phyloP scores from a whole-genome alignment of 1,284 basidiomycete species.

The Meripilus lineatus region DNA sequence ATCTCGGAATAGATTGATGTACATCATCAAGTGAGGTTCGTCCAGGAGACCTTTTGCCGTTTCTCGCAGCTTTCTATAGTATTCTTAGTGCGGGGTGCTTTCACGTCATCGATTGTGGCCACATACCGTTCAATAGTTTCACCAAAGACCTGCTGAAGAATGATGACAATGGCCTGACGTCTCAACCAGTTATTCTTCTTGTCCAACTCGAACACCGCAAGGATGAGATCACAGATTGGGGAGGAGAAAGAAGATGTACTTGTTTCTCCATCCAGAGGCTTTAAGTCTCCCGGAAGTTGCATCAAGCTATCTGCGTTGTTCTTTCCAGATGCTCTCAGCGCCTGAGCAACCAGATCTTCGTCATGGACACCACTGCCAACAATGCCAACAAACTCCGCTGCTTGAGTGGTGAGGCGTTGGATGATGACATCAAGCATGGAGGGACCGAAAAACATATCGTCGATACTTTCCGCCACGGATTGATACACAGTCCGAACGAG shows the following conservation, averaged over 20 bases:
- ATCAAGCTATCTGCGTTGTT: slow-evolving; percentile 57
- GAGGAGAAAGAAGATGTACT: slow-evolving; percentile 85
- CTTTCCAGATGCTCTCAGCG: slow-evolving; percentile 65
- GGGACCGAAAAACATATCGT: slow-evolving; percentile 89
- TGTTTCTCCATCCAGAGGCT: slow-evolving; percentile 79
- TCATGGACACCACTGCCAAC: slow-evolving; percentile 76
- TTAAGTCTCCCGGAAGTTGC: slow-evolving; percentile 68
- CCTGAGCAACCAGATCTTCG: slow-evolving; percentile 78
- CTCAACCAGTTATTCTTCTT: slow-evolving; percentile 95
- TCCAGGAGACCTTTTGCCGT: slow-evolving; percentile 59
- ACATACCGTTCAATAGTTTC: slow-evolving; percentile 89
- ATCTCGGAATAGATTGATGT: slow-evolving; percentile 65
- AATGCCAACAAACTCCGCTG: slow-evolving; percentile 82
- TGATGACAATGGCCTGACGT: slow-evolving; percentile 94
- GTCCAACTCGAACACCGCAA: slow-evolving; percentile 92
- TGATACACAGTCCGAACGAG: slow-evolving; percentile 83
- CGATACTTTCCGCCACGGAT: slow-evolving; percentile 86
- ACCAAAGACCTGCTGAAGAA: slow-evolving; percentile 92
- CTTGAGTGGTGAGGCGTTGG: slow-evolving; percentile 81
- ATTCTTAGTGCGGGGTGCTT: not conserved
- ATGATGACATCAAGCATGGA: slow-evolving; percentile 95
- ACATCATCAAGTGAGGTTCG: slow-evolving; percentile 62
- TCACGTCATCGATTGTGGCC: too few relatives aligned
- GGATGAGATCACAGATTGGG: slow-evolving; percentile 90
- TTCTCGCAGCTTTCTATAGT: slow-evolving; percentile 79